A percentile compares a stretch with the other conserved stretches of the same genome.
phyloP scores from a whole-genome alignment of 768 basidiomycete species.

The Neoboletus subvelutipes region DNA sequence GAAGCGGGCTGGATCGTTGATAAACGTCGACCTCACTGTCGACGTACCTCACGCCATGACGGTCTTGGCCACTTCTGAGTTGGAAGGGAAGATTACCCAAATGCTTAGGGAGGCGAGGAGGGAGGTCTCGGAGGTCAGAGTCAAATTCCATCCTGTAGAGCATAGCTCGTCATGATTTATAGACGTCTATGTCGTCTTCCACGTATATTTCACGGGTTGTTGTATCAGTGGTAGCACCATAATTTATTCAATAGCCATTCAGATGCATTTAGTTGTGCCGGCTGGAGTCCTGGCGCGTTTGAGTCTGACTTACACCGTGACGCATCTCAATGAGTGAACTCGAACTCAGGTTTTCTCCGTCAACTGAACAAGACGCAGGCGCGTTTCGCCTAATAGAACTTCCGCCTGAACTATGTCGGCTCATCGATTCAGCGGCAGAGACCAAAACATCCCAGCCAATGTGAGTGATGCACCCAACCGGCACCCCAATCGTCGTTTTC shows the following conservation, averaged over 20 bases:
- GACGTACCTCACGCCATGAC: conserved; percentile 61
- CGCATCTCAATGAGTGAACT: conserved; percentile 23
- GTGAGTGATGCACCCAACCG: conserved; percentile 6
- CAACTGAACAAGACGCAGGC: conserved; percentile 47
- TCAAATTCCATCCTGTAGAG: conserved; percentile 56
- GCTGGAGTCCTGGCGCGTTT: neutral
- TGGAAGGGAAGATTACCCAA: conserved; percentile 62
- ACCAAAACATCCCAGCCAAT: conserved; percentile 33
- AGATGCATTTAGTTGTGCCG: too few relatives aligned
- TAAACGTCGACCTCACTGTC: conserved; percentile 81
- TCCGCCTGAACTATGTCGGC: conserved; percentile 60
- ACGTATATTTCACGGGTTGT: neutral
- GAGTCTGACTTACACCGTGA: neutral
- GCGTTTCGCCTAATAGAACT: conserved; percentile 74
- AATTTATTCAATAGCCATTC: neutral
- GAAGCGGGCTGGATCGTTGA: too few relatives aligned
- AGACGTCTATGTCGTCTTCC: neutral
- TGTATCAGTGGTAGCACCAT: neutral
- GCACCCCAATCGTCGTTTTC: neutral
- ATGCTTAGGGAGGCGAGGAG: conserved; percentile 55
- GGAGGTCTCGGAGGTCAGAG: conserved; percentile 71
- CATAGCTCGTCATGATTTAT: conserved; percentile 5
- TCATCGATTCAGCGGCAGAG: conserved; percentile 55
- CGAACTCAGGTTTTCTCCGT: conserved; percentile 52
- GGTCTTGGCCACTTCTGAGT: conserved; percentile 51